Evolutionary conservation across 2,329 filamentous ascomycete species (phyloP), one percentile per base, ranked within the genome.

Genomic region (Microcyclospora tardicrescens): DNA sequence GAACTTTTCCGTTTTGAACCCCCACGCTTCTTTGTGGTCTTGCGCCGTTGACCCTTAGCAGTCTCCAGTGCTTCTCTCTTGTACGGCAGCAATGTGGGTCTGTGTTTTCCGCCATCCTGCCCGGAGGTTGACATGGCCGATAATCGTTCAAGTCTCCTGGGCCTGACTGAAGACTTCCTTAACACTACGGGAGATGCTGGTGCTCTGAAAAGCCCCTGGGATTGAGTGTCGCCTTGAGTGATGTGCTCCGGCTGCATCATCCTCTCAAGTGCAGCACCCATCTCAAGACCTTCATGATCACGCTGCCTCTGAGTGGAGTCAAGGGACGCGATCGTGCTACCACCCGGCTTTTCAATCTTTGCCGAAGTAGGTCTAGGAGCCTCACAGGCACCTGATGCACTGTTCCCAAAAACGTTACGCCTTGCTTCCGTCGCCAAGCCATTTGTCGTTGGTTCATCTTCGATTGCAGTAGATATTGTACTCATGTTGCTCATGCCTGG

Each of bases 141-240:
- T 32, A 6, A 10, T 10, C 10, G 30, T 32, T 5, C 10, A 4
- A n/a, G 30, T 15, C 14, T 6, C 4, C 14, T n/a, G 10, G 30
- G 30, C 4, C 4, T n/a, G 12, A 10, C 30, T 10, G 12, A 5
- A 5, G 30, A n/a, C 30, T n/a, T 15, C 5, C 6, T 32, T 5
- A n/a, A 15, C 5, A n/a, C 14, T 6, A 32, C 10, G 30, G 12
- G 5, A 32, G 14, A 15, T 32, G 5, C 19, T 24, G 19, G 19
- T 24, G 19, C 19, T 24, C 8, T 24, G 5, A 24, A 24, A 24
- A 39, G 13, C 11, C 33, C 31, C 34, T 55, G 51, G 2, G 45
- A 48, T 27, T 58, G 55, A 9, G 55, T 58, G 30, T 58, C 55
- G 13, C 54, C 55, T 43, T 58, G 54, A 4, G 48, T 54, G 13